Evolutionary conservation across 2,329 filamentous ascomycete genomes (phyloP), one percentile per base, ranked within the genome.

Genomic region (Cladosporium phlei): DNA sequence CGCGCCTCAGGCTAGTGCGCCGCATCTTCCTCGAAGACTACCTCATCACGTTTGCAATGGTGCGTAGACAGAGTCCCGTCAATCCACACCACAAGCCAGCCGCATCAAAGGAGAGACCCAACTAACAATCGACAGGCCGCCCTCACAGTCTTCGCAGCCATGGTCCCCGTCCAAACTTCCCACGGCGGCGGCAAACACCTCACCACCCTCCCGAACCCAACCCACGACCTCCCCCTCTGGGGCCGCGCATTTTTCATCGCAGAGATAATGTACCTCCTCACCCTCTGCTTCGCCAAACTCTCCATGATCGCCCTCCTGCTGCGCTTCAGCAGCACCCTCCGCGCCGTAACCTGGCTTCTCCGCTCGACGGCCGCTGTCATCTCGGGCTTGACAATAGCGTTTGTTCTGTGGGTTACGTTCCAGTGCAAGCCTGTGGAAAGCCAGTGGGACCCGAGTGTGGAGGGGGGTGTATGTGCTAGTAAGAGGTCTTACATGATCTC

Each of bases 261-360:
- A 14, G 24, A 39, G 37, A 39, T 39, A 14, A 29, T 39, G 24
- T 39, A 39, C 11, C 37, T 39, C 14, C 12, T 39, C 25, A 39
- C 37, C 2, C 24, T 39, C 2, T 39, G 37, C 24, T 11, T 14
- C 17, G 37, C 29, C 4, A 39, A 39, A 14, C 22, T 39, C 5
- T 39, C 37, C 16, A 14, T 39, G 4, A 25, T 25, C n/a, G 27
- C 29, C 16, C 22, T 39, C 4, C 14, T 39, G 25, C 37, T 39
- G 22, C 27, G 37, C 5, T n/a, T n/a, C n/a, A 28, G 27, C 25
- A 39, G 22, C 37, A 29, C 37, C 0, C 29, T 25, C 3, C 19
- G 17, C 3, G 14, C 16, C 6, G 16, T 39, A 8, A 28, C 16
- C 17, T 39, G 37, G 37, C 20, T 17, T 11, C 22, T 39, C 5